These are phyloP conservation scores for Ogataea hybrid DNA, from an alignment of 1,139 yeast species.

Conservation along the genomic window DNA sequence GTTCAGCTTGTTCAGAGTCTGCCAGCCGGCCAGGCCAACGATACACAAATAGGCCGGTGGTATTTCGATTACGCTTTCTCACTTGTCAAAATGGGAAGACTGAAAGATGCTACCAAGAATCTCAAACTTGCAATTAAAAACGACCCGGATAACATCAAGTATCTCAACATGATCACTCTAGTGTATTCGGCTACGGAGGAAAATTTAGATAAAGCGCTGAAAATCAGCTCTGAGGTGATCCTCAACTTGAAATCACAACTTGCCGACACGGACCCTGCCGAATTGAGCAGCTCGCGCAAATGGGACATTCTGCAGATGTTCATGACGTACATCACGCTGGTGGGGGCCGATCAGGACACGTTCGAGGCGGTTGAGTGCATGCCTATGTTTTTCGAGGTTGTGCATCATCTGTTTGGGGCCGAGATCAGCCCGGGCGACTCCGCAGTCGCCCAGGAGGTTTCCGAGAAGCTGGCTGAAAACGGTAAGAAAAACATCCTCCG, in stretches of 20 bases:
- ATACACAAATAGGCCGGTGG: conserved; percentile 11
- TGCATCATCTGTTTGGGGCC: conserved; percentile 54
- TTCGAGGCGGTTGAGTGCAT: conserved; percentile 62
- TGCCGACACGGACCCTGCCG: conserved; percentile 25
- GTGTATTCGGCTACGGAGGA: conserved; percentile 53
- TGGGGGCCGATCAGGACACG: conserved; percentile 59
- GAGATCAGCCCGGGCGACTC: conserved; percentile 11
- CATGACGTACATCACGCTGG: conserved; percentile 69
- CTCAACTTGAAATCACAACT: conserved; percentile 20
- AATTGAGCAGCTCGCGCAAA: conserved; percentile 40
- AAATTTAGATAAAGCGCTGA: conserved; percentile 39
- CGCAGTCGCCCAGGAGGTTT: neutral
- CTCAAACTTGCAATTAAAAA: conserved; percentile 36
- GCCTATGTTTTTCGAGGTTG: conserved; percentile 64
- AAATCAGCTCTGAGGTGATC: conserved; percentile 42
- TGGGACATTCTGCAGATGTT: conserved; percentile 67
- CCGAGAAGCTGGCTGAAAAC: neutral
- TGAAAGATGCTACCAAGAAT: conserved; percentile 36
- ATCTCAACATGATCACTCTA: conserved; percentile 52
- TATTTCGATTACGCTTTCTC: conserved; percentile 37
- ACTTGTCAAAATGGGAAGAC: conserved; percentile 34
- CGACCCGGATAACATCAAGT: conserved; percentile 41
- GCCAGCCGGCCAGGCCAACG: neutral
- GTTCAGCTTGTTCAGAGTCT: conserved; percentile 6
- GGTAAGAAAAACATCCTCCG: conserved; percentile 9